Base-by-base conservation (phyloP, 139 green algal genomes). In the Dunaliella primolecta region DNA sequence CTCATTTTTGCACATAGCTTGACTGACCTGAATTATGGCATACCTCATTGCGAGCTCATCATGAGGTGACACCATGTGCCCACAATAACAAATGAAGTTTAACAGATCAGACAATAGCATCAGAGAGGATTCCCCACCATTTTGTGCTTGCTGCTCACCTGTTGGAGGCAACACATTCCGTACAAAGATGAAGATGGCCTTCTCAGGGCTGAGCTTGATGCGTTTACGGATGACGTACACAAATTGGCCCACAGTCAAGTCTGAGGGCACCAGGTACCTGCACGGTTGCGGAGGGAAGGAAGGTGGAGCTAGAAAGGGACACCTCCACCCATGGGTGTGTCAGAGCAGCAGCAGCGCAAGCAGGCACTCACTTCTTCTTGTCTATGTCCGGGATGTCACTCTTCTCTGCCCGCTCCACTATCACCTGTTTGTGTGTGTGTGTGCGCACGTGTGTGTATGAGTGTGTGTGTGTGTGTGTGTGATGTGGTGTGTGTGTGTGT, bases 121-220 rank as follows among this genome's bases (percentile, higher is more conserved):
- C n/a, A n/a, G n/a, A n/a, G n/a, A n/a, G n/a, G n/a, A n/a, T n/a
- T n/a, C n/a, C n/a, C n/a, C n/a, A n/a, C n/a, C n/a, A n/a, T n/a
- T n/a, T n/a, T n/a, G n/a, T n/a, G n/a, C n/a, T n/a, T n/a, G n/a
- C n/a, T n/a, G n/a, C n/a, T n/a, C n/a, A 98, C 96, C 95, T 81
- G 95, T 98, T 2, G 97, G 97, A 11, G 97, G 97, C 32, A 99
- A 86, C 32, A 98, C 91, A 87, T 98, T 98, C 86, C 96, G 94
- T 2, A 99, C 97, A 90, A 99, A 99, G 80, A 99, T 98, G 90
- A 99, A 99, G 84, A 99, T 98, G 25, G 97, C 97, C 90, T 99
- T 97, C 90, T 99, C 97, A 0, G 96, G 93, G 75, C 85, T 95
- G 29, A 99, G 93, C 88, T 97, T 97, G 90, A 99, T 99, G 55